Percentiles rank a stretch among this genome's conserved stretches.
phyloP scores from a whole-genome alignment of 257 asterid genomes.

The Solanum sitiens region DNA sequence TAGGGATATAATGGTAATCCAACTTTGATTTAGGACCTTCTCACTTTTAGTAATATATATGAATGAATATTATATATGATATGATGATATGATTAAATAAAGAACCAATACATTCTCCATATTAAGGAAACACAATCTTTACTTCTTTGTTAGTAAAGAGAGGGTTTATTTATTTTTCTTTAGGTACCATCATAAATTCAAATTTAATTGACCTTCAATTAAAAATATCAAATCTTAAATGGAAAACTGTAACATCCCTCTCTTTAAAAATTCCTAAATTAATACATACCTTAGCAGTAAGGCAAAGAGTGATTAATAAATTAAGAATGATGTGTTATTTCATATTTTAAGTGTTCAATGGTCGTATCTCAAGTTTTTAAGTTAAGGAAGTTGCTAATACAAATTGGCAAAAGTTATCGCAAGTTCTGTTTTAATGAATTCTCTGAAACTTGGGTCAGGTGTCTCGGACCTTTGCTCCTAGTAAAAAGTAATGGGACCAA shows the following conservation, averaged over 20 bases:
- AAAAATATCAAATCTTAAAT: no score
- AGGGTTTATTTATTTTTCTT: no score
- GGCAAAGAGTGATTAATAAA: neutral
- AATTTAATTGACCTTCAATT: neutral
- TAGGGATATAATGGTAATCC: no score
- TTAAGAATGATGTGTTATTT: neutral
- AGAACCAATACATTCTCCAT: neutral
- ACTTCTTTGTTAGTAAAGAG: neutral
- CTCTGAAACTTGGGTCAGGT: no score
- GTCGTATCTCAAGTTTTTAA: no score
- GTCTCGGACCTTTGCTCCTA: neutral
- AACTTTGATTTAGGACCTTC: no score
- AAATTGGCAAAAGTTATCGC: neutral
- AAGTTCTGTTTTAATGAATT: neutral
- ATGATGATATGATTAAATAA: no score
- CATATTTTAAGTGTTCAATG: neutral
- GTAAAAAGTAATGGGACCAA: neutral
- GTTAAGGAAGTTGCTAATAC: neutral
- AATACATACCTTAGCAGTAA: no score
- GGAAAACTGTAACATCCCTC: neutral
- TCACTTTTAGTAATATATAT: no score
- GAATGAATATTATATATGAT: no score
- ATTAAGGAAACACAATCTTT: neutral
- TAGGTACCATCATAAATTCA: no score
- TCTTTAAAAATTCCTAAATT: no score